Conservation (phyloP, 495 filamentous ascomycete genomes). For the Podospora australis region DNA sequence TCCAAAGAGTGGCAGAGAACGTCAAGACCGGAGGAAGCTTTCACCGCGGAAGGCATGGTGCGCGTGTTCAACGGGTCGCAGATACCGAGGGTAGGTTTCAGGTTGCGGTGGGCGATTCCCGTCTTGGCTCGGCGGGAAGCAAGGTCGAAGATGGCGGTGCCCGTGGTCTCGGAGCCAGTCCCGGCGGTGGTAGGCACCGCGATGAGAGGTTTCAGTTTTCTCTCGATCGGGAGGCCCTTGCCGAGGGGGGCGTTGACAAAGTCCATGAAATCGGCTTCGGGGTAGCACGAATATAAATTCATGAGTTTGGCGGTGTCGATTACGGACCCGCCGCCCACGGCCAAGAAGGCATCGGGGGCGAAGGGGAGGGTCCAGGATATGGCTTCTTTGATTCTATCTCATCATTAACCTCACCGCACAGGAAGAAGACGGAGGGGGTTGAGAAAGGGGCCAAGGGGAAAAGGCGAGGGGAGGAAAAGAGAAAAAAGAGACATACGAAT, state of each 20-base stretch:
- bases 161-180: conserved; percentile 92
- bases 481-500: conserved; percentile 65
- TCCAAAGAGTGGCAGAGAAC: conserved; percentile 92
- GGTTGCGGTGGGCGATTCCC: conserved; percentile 86
- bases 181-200: conserved; percentile 94
- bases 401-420: conserved; percentile 1
- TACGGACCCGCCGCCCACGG: conserved; percentile 81
- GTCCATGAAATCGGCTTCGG: conserved; percentile 85
- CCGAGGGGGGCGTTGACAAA: conserved; percentile 96
- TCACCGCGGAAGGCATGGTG: conserved; percentile 91
- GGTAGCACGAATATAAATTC: conserved; percentile 88
- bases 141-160: conserved; percentile 96
- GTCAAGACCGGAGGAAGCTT: conserved; percentile 82
- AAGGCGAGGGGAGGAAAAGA: not conserved
- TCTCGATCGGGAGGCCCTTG: conserved; percentile 74
- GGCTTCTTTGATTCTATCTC: conserved; percentile 68
- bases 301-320: conserved; percentile 98
- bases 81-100: conserved; percentile 93
- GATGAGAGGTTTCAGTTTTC: conserved; percentile 73
- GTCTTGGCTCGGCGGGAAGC: conserved; percentile 85
- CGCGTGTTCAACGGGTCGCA: conserved; percentile 92
- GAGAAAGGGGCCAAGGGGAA: not conserved
- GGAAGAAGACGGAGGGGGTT: not conserved
- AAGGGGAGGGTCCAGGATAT: conserved; percentile 77
- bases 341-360: conserved; percentile 79